phyloP scores from a whole-genome alignment of 768 basidiomycete genomes.

The Leccinum boreale region DNA sequence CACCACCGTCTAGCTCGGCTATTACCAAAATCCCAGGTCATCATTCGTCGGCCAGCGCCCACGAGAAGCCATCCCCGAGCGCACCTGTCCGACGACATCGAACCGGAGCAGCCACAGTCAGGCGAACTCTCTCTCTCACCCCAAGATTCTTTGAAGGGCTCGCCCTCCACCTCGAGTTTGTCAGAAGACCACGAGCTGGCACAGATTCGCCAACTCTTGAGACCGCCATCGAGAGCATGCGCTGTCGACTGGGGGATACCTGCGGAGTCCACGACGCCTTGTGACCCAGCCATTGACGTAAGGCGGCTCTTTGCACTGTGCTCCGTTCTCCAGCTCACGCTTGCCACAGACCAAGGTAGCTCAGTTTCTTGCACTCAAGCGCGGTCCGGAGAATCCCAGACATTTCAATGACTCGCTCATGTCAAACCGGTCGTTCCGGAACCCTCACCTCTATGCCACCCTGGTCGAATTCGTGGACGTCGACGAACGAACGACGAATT shows the following conservation, averaged over 20 bases:
- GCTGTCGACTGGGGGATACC: conserved; percentile 79
- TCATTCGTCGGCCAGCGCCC: conserved; percentile 52
- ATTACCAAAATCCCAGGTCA: conserved; percentile 51
- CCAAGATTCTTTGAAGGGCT: conserved; percentile 15
- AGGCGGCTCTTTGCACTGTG: conserved; percentile 5
- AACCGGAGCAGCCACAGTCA: conserved; percentile 12
- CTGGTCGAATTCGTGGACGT: conserved; percentile 94
- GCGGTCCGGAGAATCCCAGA: conserved; percentile 56
- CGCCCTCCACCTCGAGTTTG: conserved; percentile 14
- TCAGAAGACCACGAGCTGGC: conserved; percentile 45
- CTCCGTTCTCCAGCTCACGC: background rate
- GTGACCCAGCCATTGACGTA: conserved; percentile 65
- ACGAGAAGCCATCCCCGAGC: conserved; percentile 49
- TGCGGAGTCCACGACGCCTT: conserved; percentile 46
- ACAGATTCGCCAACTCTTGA: conserved; percentile 52
- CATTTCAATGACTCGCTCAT: conserved; percentile 97
- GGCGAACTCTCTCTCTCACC: conserved; percentile 4
- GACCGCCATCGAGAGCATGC: conserved; percentile 62
- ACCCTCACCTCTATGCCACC: conserved; percentile 93
- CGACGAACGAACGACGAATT: conserved; percentile 84
- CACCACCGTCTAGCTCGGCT: conserved; percentile 34
- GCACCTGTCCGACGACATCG: conserved; percentile 47
- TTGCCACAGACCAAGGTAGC: conserved; percentile 67
- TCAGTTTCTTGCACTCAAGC: conserved; percentile 74
- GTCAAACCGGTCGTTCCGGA: conserved; percentile 89